phyloP scores from a whole-genome alignment of 164 flowering plant species.

The Nymphaea thermarum region DNA sequence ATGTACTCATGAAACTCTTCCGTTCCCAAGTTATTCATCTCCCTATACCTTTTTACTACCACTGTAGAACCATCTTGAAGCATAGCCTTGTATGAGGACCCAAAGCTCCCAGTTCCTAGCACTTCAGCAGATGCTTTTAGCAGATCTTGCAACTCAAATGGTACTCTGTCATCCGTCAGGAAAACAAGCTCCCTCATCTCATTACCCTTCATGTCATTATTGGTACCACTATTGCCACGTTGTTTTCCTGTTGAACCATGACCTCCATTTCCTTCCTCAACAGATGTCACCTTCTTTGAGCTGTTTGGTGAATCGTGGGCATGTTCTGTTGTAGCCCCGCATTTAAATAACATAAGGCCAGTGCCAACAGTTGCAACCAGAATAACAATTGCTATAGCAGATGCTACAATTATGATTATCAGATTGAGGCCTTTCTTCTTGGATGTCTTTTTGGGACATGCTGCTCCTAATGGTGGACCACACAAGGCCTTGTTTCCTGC shows the following conservation, averaged over 20 bases:
- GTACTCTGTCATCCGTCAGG: constrained; percentile 37
- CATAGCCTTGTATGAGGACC: constrained; percentile 67
- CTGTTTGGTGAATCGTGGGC: background rate
- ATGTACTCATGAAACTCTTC: constrained; percentile 82
- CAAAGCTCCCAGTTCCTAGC: constrained; percentile 65
- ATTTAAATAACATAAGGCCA: background rate
- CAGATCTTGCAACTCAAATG: constrained; percentile 63
- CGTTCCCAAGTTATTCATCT: constrained; percentile 62
- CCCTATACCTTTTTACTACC: constrained; percentile 76
- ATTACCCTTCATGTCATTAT: background rate
- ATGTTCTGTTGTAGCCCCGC: background rate
- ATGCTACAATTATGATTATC: background rate
- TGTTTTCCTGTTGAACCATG: background rate
- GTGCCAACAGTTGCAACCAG: background rate
- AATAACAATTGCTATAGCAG: background rate
- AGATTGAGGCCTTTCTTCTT: background rate
- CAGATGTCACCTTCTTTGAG: background rate
- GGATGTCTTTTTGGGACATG: background rate
- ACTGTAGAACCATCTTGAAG: constrained; percentile 32
- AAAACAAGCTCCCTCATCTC: constrained; percentile 29
- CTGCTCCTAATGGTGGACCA: background rate
- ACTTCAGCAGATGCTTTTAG: constrained; percentile 72
- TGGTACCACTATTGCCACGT: background rate
- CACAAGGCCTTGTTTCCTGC: background rate
- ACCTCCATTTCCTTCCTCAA: background rate